A percentile compares a stretch with the other conserved stretches of the same genome.
Conservation (phyloP, 768 basidiomycete genomes). For the Daedalea quercina region DNA sequence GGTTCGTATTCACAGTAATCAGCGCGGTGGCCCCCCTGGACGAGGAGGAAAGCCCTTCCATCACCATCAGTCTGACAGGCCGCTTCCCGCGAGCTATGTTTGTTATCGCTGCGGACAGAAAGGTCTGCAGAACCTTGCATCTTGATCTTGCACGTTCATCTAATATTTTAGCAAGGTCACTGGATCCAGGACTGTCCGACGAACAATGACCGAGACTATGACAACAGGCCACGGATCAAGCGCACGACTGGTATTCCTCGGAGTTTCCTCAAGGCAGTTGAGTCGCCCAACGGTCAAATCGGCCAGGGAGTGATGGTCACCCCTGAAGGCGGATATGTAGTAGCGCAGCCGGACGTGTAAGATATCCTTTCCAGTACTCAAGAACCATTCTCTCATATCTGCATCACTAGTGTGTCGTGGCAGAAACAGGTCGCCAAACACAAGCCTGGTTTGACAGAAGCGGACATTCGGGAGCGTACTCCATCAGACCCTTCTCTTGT, state of each 20-base stretch:
- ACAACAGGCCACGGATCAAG: slow-evolving; percentile 92
- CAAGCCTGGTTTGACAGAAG: slow-evolving; percentile 68
- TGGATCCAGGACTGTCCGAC: slow-evolving; percentile 99
- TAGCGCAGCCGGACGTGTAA: slow-evolving; percentile 93
- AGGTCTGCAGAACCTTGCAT: slow-evolving; percentile 44
- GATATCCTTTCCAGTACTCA: slow-evolving; percentile 25
- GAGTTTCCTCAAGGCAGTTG: slow-evolving; percentile 94
- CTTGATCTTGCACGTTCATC: background rate
- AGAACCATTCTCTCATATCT: slow-evolving; percentile 1
- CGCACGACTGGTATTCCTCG: slow-evolving; percentile 97
- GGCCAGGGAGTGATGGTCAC: slow-evolving; percentile 96
- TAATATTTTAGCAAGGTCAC: slow-evolving; percentile 55
- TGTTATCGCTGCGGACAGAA: slow-evolving; percentile 99
- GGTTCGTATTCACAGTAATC: slow-evolving; percentile 56
- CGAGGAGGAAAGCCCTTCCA: slow-evolving; percentile 52
- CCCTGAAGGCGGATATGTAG: slow-evolving; percentile 96
- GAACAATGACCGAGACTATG: slow-evolving; percentile 91
- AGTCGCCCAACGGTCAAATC: slow-evolving; percentile 71
- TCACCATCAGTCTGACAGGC: slow-evolving; percentile 58
- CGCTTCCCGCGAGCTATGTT: slow-evolving; percentile 91
- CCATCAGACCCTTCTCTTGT: slow-evolving; percentile 74
- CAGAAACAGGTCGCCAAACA: slow-evolving; percentile 81
- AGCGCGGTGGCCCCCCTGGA: slow-evolving; percentile 53
- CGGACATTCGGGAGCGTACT: slow-evolving; percentile 82
- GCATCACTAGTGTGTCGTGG: slow-evolving; percentile 93